phyloP scores from a whole-genome alignment of 2,329 filamentous ascomycete genomes.

The Cladorrhinum sp. region DNA sequence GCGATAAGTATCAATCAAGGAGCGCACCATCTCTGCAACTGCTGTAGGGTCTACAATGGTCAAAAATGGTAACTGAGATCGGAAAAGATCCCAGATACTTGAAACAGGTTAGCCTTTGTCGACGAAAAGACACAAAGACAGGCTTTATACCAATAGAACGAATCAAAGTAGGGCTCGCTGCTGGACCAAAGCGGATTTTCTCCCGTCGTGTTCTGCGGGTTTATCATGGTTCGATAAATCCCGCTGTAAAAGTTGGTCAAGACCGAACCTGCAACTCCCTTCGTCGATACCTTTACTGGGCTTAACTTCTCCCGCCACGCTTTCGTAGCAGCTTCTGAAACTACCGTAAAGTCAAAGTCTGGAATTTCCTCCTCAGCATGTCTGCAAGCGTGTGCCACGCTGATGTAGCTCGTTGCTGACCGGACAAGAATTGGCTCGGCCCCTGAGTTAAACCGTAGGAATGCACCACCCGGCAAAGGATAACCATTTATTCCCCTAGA shows the following conservation, averaged over 20 bases:
- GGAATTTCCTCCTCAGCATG: constrained; percentile 70
- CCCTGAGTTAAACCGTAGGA: constrained; percentile 55
- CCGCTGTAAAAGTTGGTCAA: constrained; percentile 68
- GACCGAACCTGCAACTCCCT: constrained; percentile 50
- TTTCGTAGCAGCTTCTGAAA: constrained; percentile 49
- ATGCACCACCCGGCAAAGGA: constrained; percentile 59
- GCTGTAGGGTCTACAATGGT: constrained; percentile 64
- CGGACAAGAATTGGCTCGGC: constrained; percentile 57
- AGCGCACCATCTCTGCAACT: constrained; percentile 65
- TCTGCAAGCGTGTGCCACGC: constrained; percentile 60
- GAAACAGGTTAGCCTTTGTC: constrained; percentile 15
- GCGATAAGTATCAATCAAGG: constrained; percentile 67
- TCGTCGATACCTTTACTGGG: constrained; percentile 53
- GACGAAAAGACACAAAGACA: neutral
- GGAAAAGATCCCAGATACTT: constrained; percentile 67
- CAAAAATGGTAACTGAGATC: constrained; percentile 66
- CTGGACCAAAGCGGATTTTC: constrained; percentile 68
- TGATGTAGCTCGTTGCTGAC: constrained; percentile 69
- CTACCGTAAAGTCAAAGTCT: constrained; percentile 58
- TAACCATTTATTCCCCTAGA: constrained; percentile 51
- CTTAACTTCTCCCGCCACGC: constrained; percentile 62
- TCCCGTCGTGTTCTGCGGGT: constrained; percentile 70
- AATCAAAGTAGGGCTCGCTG: constrained; percentile 69
- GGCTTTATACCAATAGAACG: constrained; percentile 62
- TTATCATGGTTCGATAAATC: constrained; percentile 69